Evolutionary conservation across 78 protist species (phyloP), one percentile per base, ranked within the genome.

Genomic region (Acrasis kona): DNA sequence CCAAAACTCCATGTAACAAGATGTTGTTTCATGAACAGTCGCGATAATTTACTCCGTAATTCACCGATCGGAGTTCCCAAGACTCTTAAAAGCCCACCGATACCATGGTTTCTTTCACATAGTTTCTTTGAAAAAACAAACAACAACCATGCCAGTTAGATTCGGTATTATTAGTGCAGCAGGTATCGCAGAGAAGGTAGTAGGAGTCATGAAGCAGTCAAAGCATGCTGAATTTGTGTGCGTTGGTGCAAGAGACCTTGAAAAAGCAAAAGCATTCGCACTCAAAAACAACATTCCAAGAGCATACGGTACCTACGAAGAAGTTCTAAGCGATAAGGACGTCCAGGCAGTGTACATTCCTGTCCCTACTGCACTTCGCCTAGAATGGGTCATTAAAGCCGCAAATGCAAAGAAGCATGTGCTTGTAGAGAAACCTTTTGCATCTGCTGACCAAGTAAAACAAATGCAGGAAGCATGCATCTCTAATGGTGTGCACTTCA

Each of bases 341-440:
- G 31, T 73, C 29, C 42, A 73, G 8, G 77, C 77, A 10, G 65
- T 73, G 9, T 73, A 73, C 65, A 10, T 73, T 65, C 8, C 77
- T 10, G 6, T 73, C 28, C 77, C 77, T 19, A 50, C n/a, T 50
- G 3, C 8, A 7, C 9, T 73, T 27, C 65, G 40, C 5, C 3
- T 3, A 8, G 70, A 73, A 31, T 73, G 77, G 77, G 10, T 40
- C 10, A 8, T 73, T 3, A 3, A 65, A 9, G 72, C 77, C 5
- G 4, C 6, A 5, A 50, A 27, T 5, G 68, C 68, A 6, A 65
- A 50, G 65, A 73, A 73, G 77, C 77, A 73, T 10, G 77, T 73
- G 41, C 72, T 73, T 58, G 19, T 19, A 32, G 77, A 73, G n/a
- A 50, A 50, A 50, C 61, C 61, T n/a, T 19, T 50, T 50, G 19